Base-by-base conservation (phyloP, 768 basidiomycete genomes). In the Boletus patriciae region DNA sequence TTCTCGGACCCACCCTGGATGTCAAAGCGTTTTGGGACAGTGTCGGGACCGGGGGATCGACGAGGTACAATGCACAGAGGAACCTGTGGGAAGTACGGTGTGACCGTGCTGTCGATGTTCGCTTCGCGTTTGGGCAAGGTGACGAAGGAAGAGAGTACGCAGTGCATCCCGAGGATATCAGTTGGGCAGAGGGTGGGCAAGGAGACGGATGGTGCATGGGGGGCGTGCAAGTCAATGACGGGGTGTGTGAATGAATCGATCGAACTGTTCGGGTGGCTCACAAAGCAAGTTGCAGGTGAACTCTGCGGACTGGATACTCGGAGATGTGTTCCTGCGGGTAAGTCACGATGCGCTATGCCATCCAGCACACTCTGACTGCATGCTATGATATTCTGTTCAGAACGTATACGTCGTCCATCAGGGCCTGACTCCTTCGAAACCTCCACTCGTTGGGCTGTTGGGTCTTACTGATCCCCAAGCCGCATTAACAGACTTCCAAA, bases 301-400 rank as follows among this genome's bases (percentile, higher is more conserved):
- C 59, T 79, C 81, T 13, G 82, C 78, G 6, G 84, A 86, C 67
- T 86, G 83, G 83, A 71, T 86, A 6, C 73, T 84, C 19, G 84
- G 83, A n/a, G 83, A 83, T 51, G 73, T 77, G 18, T 84, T 83
- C 54, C 73, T 86, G 53, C 74, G 83, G 61, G 83, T 80, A 55
- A 53, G 76, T 71, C 27, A 23, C 1, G 23, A 33, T 4, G 23
- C 13, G 18, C n/a, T 27, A 19, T 33, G 18, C n/a, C 18, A 4
- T 46, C 13, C 7, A 13, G 8, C 12, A 12, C 3, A 3, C 58
- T 60, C 25, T 56, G 45, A 59, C 4, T 2, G 68, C 41, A 15
- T 29, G 16, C 18, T 15, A 15, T 18, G 34, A 34, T 46, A 4
- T 46, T 41, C 48, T 53, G 54, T 54, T 36, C 54, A 82, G 83